Base-by-base conservation (phyloP, 371 early-diverging fungal genomes). In the Mortierella sp. region DNA sequence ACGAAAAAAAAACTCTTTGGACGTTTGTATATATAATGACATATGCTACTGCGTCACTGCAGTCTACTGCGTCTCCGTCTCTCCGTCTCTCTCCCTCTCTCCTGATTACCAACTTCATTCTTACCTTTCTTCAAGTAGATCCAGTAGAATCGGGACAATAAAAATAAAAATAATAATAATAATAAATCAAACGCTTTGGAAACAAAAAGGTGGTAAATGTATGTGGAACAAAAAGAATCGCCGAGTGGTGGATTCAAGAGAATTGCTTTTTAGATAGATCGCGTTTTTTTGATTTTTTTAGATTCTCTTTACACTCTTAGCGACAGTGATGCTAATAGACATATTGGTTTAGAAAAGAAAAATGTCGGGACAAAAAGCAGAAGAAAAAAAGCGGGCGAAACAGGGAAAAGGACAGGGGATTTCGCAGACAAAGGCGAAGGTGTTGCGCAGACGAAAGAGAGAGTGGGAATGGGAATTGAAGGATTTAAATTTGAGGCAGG, bases 291-390 rank as follows among this genome's bases (percentile, higher is more conserved):
- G n/a, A 27, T 50, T 47, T 37, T 44, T 62, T 52, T 53, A 66
- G 51, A 69, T 56, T 69, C 62, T 62, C 69, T 69, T 54, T 43
- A 39, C 60, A 30, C 57, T 46, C 62, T 69, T 56, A 53, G 47
- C 58, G 27, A 57, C 50, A 50, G 37, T 42, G 31, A 59, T 15
- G 50, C 50, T 54, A 49, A 61, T 27, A 34, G 46, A 54, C 64
- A 70, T 62, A 41, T 19, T 70, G 70, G 17, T 28, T 26, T 21
- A 21, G 24, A 32, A 19, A 27, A 32, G 57, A 49, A 28, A 12
- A 28, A 44, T 14, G 44, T 34, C 37, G 2, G 37, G 37, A 34
- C 21, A n/a, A 46, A 46, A 32, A 4, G 48, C 30, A 47, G 27
- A 31, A 15, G 28, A 48, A n/a, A 26, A n/a, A 59, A 50, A 49